phyloP scores from a whole-genome alignment of 768 basidiomycete species.

The Myochromella boudieri region DNA sequence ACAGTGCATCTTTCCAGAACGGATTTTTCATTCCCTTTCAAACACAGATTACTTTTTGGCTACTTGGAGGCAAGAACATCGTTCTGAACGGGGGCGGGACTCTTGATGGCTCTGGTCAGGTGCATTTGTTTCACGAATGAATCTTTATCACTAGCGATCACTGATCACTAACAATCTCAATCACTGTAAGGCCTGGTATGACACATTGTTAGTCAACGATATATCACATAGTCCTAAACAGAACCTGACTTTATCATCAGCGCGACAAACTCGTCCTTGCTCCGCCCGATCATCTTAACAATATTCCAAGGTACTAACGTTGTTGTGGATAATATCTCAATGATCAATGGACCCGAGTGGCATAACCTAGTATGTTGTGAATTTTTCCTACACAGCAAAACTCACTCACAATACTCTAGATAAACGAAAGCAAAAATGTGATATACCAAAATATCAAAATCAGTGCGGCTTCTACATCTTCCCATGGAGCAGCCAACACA shows the following conservation, averaged over 20 bases:
- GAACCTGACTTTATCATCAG: slow-evolving; percentile 21
- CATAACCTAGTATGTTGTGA: slow-evolving; percentile 40
- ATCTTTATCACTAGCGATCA: no score
- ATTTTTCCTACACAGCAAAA: not conserved
- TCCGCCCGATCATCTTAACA: slow-evolving; percentile 57
- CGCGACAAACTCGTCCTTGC: slow-evolving; percentile 41
- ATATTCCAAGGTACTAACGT: slow-evolving; percentile 51
- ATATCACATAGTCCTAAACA: no score
- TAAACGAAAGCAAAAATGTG: slow-evolving; percentile 48
- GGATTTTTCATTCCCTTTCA: slow-evolving; percentile 55
- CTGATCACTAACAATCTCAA: not conserved
- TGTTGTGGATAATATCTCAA: slow-evolving; percentile 43
- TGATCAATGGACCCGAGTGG: slow-evolving; percentile 55
- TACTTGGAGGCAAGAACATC: slow-evolving; percentile 50
- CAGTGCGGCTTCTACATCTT: slow-evolving; percentile 43
- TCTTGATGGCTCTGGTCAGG: slow-evolving; percentile 65
- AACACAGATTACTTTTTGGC: slow-evolving; percentile 54
- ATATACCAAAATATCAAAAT: slow-evolving; percentile 48
- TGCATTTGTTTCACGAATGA: no score
- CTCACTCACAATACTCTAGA: slow-evolving; percentile 26
- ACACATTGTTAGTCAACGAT: slow-evolving; percentile 39
- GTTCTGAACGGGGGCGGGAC: slow-evolving; percentile 59
- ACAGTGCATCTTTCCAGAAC: slow-evolving; percentile 30
- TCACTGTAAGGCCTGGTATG: slow-evolving; percentile 48
- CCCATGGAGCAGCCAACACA: slow-evolving; percentile 44